Conservation (phyloP, 2,329 filamentous ascomycete species). For the Fonsecaea erecta region DNA sequence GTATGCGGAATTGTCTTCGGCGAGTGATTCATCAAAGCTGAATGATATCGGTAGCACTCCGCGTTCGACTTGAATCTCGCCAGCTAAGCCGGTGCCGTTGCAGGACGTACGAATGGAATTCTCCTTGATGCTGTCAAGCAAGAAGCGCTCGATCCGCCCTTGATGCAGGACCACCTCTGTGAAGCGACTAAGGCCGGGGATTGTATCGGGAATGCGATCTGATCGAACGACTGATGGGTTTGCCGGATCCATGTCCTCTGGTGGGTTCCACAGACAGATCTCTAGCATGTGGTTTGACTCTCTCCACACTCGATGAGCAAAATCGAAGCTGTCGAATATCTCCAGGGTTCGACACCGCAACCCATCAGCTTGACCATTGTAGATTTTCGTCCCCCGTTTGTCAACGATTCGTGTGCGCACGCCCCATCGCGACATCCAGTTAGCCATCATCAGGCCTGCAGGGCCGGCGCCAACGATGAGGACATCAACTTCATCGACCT, state of each 20-base stretch:
- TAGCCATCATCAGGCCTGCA: slow-evolving; percentile 50
- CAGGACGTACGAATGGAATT: too few relatives aligned
- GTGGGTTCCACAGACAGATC: slow-evolving; percentile 54
- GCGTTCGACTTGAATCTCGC: too few relatives aligned
- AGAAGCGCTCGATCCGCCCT: too few relatives aligned
- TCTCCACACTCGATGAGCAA: slow-evolving; percentile 66
- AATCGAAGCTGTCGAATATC: slow-evolving; percentile 72
- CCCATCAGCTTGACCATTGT: slow-evolving; percentile 55
- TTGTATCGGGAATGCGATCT: too few relatives aligned
- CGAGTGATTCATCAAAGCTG: too few relatives aligned
- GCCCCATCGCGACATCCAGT: slow-evolving; percentile 55
- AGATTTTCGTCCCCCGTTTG: slow-evolving; percentile 45
- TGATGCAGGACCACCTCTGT: too few relatives aligned
- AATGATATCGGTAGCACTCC: too few relatives aligned
- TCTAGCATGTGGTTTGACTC: slow-evolving; percentile 72
- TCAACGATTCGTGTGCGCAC: slow-evolving; percentile 57
- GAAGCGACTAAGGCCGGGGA: too few relatives aligned
- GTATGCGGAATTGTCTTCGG: too few relatives aligned
- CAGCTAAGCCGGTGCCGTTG: too few relatives aligned
- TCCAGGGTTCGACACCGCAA: slow-evolving; percentile 70
- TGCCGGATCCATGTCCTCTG: background rate
- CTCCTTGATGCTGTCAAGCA: too few relatives aligned
- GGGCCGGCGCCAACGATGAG: slow-evolving; percentile 60
- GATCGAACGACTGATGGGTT: background rate
- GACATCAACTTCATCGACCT: slow-evolving; percentile 47